Base-by-base conservation (phyloP, 495 filamentous ascomycete species). In the Penicillium antarcticum region DNA sequence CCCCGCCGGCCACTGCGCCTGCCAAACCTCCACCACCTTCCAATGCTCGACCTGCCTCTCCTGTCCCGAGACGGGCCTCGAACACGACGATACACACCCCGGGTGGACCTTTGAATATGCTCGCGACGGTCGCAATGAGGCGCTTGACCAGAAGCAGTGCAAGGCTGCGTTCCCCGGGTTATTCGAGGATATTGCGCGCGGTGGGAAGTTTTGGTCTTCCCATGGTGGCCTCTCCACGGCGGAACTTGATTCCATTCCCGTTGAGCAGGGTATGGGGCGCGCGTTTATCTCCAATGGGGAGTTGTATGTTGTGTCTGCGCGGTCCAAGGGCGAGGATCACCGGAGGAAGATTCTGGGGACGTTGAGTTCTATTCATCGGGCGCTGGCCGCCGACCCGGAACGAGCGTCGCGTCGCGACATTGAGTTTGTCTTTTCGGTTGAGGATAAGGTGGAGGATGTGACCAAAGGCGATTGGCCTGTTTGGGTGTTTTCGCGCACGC, bases 381-480 rank as follows among this genome's bases (percentile, higher is more conserved):
- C 73, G 52, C 63, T 76, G 54, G 58, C 71, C 51, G 62, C 66
- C 24, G 66, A 71, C 46, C 55, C 80, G 35, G 57, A 71, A 34
- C 74, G 65, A 12, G 61, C 67, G 14, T 67, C 70, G 0, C 62
- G 82, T 21, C 85, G 81, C 2, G 78, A 88, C 56, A 82, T 87
- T 42, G 78, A 85, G 65, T 87, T 91, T 61, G 55, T 73, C 11
- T 73, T 85, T 57, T 68, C 65, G 19, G 65, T 79, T 4, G 76
- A 80, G 51, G 81, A 86, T 51, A 72, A 76, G 39, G 67, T 74
- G 7, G 59, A 66, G 17, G 71, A 74, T 43, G 69, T 74, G 1
- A 70, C 68, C 1, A 67, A 55, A 36, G 48, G 75, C 0, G 72
- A 79, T 33, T 70, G 83, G 46, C 62, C 71, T 4, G 69, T 79